Percentiles rank a stretch among this genome's conserved stretches.
These are phyloP conservation scores for Fusarium haematococcum DNA, from an alignment of 2,329 filamentous ascomycete species.

Conservation along the genomic window DNA sequence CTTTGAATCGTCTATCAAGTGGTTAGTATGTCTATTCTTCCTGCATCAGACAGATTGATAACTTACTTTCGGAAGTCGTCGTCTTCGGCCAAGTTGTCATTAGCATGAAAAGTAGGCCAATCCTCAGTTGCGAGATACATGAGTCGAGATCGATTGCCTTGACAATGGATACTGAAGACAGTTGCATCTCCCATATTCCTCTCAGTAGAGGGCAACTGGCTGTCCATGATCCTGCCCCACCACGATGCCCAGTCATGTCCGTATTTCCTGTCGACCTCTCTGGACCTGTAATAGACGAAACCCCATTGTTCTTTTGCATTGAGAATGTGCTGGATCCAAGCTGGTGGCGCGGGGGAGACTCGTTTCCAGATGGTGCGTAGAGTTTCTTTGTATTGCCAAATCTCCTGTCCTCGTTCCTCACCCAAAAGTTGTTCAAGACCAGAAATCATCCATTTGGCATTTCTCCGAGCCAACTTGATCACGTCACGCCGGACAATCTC, in stretches of 20 bases:
- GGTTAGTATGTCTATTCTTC: conserved; percentile 1
- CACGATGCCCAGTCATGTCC: background rate
- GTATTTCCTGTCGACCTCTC: background rate
- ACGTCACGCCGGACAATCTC: background rate
- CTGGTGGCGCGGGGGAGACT: background rate
- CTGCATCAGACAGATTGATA: background rate
- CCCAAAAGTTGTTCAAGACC: too few species aligned
- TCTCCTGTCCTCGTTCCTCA: too few species aligned
- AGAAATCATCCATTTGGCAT: background rate
- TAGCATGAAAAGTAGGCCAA: conserved; percentile 19
- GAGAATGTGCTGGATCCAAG: background rate
- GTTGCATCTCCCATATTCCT: background rate
- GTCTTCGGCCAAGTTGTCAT: conserved; percentile 14
- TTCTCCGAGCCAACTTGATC: background rate
- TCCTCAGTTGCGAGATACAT: background rate
- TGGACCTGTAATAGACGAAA: background rate
- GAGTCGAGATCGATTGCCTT: conserved; percentile 2
- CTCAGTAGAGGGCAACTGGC: background rate
- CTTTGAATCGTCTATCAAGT: conserved; percentile 26
- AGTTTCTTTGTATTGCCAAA: too few species aligned
- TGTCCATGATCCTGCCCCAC: too few species aligned
- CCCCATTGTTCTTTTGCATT: background rate
- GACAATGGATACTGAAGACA: conserved; percentile 14
- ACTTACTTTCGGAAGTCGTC: conserved; percentile 24
- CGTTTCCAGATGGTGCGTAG: background rate